A percentile compares a stretch with the other conserved stretches of the same genome.
phyloP scores from a whole-genome alignment of 192 early-diverging fungal genomes.

The Entomortierella chlamydospora region DNA sequence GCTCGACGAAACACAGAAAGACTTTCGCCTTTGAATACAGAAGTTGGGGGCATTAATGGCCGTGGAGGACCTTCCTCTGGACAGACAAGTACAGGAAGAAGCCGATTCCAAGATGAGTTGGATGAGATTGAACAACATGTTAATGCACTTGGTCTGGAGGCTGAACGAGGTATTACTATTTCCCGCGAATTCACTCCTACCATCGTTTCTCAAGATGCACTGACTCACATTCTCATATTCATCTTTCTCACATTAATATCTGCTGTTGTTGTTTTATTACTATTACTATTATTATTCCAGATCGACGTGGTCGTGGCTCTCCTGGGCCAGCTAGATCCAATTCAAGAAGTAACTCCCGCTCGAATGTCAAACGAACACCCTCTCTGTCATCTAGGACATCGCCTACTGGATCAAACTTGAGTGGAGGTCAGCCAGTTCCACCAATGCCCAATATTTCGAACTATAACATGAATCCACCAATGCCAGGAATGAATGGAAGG shows the following conservation, averaged over 20 bases:
- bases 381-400: constrained; percentile 8
- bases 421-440: constrained; percentile 4
- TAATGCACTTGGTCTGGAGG: constrained; percentile 16
- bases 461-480: constrained; percentile 11
- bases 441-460: constrained; percentile 7
- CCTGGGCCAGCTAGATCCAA: constrained; percentile 18
- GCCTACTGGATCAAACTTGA: background rate
- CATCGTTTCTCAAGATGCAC: no score
- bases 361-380: constrained; percentile 11
- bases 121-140: constrained; percentile 46
- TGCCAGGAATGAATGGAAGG: background rate
- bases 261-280: no score
- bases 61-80: constrained; percentile 2
- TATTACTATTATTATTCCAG: no score
- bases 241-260: no score
- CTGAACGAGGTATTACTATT: constrained; percentile 6
- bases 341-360: constrained; percentile 6
- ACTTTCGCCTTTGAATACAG: constrained; percentile 21
- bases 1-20: constrained; percentile 41
- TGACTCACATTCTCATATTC: no score
- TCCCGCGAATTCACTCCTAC: no score
- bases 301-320: no score
- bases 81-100: constrained; percentile 10
- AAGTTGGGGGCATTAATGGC: background rate
- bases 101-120: constrained; percentile 37